These are phyloP conservation scores for Neonectria faginata DNA, from an alignment of 2,329 filamentous ascomycete genomes.

Conservation along the genomic window DNA sequence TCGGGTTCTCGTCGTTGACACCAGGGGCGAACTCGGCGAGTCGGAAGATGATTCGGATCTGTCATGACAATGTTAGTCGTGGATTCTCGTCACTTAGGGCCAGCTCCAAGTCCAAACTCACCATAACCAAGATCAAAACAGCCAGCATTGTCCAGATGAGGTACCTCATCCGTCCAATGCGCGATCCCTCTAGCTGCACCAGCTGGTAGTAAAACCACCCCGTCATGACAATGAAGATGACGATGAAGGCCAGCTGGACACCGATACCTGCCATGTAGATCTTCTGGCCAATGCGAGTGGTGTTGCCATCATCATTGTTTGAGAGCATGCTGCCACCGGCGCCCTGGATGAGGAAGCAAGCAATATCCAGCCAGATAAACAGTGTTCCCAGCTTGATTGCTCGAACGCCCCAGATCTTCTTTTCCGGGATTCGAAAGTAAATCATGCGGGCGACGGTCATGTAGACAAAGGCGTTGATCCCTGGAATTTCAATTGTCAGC, in stretches of 20 bases:
- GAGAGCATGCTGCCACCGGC: constrained; percentile 54
- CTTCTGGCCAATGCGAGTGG: constrained; percentile 51
- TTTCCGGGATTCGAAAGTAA: constrained; percentile 53
- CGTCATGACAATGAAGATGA: constrained; percentile 53
- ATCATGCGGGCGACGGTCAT: constrained; percentile 57
- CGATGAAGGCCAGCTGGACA: constrained; percentile 52
- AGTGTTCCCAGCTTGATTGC: constrained; percentile 55
- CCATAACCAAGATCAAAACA: constrained; percentile 52
- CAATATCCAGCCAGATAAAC: constrained; percentile 62
- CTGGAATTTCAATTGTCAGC: constrained; percentile 34
- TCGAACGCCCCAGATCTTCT: constrained; percentile 51
- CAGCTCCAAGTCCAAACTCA: constrained; percentile 38
- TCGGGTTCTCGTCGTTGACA: constrained; percentile 54
- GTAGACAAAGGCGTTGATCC: constrained; percentile 59
- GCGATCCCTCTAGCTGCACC: constrained; percentile 35
- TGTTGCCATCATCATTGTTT: constrained; percentile 38
- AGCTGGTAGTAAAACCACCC: constrained; percentile 50
- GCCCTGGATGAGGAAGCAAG: constrained; percentile 60
- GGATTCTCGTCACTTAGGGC: neutral
- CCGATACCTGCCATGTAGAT: constrained; percentile 55
- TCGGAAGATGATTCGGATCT: constrained; percentile 71
- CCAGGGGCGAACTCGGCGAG: constrained; percentile 67
- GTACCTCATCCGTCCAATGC: constrained; percentile 48
- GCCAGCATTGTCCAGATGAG: constrained; percentile 51
- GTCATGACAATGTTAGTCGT: constrained; percentile 19